phyloP scores from a whole-genome alignment of 805 yeast genomes.

The Yarrowia sp. region DNA sequence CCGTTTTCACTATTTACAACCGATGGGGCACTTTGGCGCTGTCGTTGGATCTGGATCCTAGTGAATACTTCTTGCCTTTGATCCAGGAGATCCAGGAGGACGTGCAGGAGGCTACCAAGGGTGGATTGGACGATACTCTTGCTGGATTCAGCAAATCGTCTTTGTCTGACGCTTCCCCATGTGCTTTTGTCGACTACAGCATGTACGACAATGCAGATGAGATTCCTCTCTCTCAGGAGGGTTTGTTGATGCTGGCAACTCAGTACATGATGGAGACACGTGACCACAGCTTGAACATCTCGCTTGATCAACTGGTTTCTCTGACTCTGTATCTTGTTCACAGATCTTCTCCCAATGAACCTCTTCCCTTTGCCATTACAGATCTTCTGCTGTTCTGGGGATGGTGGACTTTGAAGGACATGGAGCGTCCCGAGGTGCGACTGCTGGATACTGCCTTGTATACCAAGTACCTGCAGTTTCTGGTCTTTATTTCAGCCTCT shows the following conservation, averaged over 20 bases:
- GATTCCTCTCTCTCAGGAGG: conserved; percentile 37
- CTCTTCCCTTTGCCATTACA: conserved; percentile 37
- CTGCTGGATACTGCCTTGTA: conserved; percentile 40
- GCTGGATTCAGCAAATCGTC: conserved; percentile 6
- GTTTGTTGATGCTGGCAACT: conserved; percentile 38
- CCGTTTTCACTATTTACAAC: conserved; percentile 9
- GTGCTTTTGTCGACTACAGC: conserved; percentile 12
- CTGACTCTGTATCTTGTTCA: conserved; percentile 3
- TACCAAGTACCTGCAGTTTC: conserved; percentile 44
- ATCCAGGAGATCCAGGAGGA: conserved; percentile 2
- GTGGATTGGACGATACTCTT: not conserved
- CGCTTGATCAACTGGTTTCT: not conserved
- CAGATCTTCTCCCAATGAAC: conserved; percentile 31
- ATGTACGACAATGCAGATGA: not conserved
- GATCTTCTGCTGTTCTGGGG: conserved; percentile 42
- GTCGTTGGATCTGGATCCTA: conserved; percentile 22
- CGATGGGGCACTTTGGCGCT: conserved; percentile 23
- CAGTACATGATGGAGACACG: conserved; percentile 37
- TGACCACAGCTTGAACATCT: not conserved
- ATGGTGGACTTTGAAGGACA: conserved; percentile 35
- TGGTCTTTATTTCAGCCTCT: conserved; percentile 43
- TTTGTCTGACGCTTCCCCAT: conserved; percentile 9
- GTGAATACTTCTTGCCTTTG: not conserved
- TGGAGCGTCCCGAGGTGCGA: conserved; percentile 34
- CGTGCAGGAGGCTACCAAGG: not conserved